Evolutionary conservation across 78 protist species (phyloP).

Genomic region (Blattamonas nauphoetae): DNA sequence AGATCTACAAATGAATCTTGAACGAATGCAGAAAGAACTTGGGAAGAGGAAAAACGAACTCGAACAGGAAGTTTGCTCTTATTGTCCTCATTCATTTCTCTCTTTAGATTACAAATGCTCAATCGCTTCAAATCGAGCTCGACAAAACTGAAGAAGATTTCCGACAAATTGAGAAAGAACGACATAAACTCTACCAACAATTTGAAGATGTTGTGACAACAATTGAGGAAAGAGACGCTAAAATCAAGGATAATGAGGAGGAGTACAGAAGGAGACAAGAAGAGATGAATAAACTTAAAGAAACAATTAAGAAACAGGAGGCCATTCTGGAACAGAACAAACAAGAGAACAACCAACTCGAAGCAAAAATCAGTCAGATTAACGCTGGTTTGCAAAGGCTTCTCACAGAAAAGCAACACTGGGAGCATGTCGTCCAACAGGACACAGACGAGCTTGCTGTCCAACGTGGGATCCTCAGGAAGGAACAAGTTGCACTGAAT

Average conservation of each 20-base stretch:
- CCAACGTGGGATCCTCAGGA: background rate
- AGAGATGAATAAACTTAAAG: background rate
- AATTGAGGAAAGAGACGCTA: background rate
- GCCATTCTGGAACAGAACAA: background rate
- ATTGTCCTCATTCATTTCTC: background rate
- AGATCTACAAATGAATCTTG: constrained; percentile 37
- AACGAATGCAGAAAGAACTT: constrained; percentile 32
- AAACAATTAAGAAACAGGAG: background rate
- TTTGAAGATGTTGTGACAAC: background rate
- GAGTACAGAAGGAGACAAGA: background rate
- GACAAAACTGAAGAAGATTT: constrained; percentile 63
- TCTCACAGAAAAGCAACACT: background rate
- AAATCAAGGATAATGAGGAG: background rate
- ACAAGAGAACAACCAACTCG: background rate
- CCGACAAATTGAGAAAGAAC: constrained; percentile 34
- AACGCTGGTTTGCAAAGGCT: background rate
- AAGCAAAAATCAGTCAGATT: background rate
- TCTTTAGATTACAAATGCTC: constrained; percentile 47
- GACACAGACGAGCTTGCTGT: background rate
- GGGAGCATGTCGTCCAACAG: background rate
- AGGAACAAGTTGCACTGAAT: background rate
- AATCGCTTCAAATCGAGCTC: constrained; percentile 52
- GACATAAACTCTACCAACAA: constrained; percentile 41
- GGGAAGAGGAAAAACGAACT: constrained; percentile 15
- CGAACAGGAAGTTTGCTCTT: constrained; percentile 28